Evolutionary conservation across 129 eudicot species (phyloP).

Genomic region (Pittosporum tobira): DNA sequence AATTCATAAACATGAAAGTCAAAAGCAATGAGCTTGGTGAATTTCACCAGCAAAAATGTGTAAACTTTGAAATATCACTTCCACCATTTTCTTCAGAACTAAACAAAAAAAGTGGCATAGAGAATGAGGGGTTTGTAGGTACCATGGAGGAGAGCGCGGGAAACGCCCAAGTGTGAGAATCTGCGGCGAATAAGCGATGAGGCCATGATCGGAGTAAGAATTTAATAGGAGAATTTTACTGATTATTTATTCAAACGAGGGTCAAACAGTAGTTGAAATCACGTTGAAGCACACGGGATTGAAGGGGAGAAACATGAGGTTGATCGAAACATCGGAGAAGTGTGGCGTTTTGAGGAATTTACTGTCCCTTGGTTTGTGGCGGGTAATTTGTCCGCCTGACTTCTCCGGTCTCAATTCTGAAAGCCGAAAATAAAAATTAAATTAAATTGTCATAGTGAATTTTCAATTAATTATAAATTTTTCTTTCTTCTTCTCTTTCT

Average conservation of each 20-base stretch:
- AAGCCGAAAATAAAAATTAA: too few relatives aligned
- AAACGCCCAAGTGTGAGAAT: constrained; percentile 11
- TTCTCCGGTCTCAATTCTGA: too few relatives aligned
- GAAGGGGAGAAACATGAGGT: constrained; percentile 4
- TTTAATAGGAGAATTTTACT: background rate
- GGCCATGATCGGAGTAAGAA: constrained; percentile 31
- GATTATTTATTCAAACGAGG: background rate
- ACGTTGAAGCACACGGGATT: background rate
- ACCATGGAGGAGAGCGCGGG: constrained; percentile 21
- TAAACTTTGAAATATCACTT: background rate
- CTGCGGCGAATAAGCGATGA: constrained; percentile 34
- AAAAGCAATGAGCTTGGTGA: background rate
- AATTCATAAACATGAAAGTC: too few relatives aligned
- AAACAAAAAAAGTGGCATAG: background rate
- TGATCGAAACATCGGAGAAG: constrained; percentile 9
- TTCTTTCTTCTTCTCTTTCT: too few relatives aligned
- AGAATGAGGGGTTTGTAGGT: constrained; percentile 8
- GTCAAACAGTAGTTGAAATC: background rate
- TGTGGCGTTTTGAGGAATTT: background rate
- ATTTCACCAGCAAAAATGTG: background rate
- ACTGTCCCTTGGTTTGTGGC: background rate
- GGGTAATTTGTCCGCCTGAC: background rate
- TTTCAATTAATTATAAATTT: too few relatives aligned
- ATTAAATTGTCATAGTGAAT: too few relatives aligned
- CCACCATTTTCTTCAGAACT: background rate